phyloP scores from a whole-genome alignment of 495 filamentous ascomycete species.

The Penicillium cosmopolitanum region DNA sequence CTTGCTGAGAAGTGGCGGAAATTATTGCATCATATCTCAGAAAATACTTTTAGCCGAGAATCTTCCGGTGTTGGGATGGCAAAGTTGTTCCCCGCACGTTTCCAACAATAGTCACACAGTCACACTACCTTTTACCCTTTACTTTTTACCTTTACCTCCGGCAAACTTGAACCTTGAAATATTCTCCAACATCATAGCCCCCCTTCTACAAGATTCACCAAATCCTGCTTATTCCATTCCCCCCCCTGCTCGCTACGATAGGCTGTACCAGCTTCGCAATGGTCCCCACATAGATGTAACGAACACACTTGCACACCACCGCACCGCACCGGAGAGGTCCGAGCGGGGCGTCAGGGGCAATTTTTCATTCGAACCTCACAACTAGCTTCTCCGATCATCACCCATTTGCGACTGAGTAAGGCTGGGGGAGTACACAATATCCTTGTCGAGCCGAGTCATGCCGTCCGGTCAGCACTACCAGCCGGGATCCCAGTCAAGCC shows the following conservation, averaged over 20 bases:
- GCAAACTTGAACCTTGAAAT: too few relatives aligned
- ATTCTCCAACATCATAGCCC: too few relatives aligned
- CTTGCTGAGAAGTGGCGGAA: slow-evolving; percentile 8
- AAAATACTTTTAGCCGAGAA: neutral
- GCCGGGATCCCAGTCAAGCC: slow-evolving; percentile 6
- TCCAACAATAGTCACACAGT: too few relatives aligned
- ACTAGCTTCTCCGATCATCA: slow-evolving; percentile 6
- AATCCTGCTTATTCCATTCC: neutral
- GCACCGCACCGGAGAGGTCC: slow-evolving; percentile 6
- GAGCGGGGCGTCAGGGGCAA: slow-evolving; percentile 15
- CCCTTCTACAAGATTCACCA: too few relatives aligned
- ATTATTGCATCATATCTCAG: neutral
- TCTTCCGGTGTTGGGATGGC: too few relatives aligned
- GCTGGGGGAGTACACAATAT: neutral
- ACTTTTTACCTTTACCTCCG: too few relatives aligned
- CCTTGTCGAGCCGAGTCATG: slow-evolving; percentile 7
- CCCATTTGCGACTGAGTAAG: slow-evolving; percentile 1
- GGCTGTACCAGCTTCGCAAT: neutral
- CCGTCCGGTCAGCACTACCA: slow-evolving; percentile 6
- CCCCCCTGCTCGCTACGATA: neutral
- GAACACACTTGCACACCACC: neutral
- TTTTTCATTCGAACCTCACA: slow-evolving; percentile 4
- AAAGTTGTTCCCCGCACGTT: too few relatives aligned
- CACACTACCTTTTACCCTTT: too few relatives aligned
- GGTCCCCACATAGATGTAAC: slow-evolving; percentile 6